phyloP scores from a whole-genome alignment of 176 grass and related monocot species.

The Secale cereale region DNA sequence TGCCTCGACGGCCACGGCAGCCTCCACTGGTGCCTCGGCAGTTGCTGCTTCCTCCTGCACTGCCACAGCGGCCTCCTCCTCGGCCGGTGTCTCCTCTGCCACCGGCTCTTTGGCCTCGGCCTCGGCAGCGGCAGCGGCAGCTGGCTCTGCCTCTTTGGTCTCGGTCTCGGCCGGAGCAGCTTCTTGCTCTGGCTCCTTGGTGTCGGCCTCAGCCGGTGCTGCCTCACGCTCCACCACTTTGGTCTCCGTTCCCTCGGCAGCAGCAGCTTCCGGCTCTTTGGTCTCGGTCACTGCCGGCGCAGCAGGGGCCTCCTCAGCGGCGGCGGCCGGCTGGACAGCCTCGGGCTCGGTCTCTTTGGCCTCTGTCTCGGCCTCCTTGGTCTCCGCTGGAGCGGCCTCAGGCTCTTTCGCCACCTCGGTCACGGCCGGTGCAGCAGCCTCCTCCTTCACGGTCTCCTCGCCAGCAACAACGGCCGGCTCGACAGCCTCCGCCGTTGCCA shows the following conservation, averaged over 20 bases:
- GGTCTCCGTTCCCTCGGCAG: conserved; percentile 4
- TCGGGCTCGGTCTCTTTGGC: not conserved
- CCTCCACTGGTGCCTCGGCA: not conserved
- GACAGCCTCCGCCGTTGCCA: conserved; percentile 11
- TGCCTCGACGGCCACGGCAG: not conserved
- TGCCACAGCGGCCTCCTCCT: not conserved
- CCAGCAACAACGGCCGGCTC: not conserved
- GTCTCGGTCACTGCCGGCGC: not conserved
- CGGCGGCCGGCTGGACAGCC: not conserved
- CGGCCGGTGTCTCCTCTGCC: not conserved
- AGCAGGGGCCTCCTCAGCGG: not conserved
- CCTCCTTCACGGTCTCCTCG: conserved; percentile 1
- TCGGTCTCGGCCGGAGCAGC: conserved; percentile 4
- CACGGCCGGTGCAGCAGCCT: not conserved
- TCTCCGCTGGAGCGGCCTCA: not conserved
- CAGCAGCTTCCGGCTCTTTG: not conserved
- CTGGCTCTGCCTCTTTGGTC: not conserved
- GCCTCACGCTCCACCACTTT: not conserved
- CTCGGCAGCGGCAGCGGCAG: not conserved
- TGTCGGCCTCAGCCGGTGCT: conserved; percentile 9
- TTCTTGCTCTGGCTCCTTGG: conserved; percentile 11
- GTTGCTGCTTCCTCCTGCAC: not conserved
- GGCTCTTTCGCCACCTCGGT: not conserved
- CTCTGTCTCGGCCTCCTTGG: not conserved
- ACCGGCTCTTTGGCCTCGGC: not conserved